Conservation (phyloP, 768 basidiomycete species). For the Trametes coccinea region DNA sequence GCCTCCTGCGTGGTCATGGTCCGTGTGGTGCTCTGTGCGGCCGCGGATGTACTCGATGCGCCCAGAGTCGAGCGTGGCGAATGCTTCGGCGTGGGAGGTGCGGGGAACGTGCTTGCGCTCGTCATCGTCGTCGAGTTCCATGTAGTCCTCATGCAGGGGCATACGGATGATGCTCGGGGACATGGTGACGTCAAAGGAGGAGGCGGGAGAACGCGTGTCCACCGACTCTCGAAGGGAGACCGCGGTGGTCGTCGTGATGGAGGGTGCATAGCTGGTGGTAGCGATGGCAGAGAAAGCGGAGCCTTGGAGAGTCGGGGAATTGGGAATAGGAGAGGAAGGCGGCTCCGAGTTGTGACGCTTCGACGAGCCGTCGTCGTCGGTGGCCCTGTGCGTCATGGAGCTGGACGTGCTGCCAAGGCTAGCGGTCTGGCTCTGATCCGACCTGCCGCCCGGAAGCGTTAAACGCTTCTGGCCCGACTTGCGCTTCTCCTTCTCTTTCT, state of each 20-base stretch:
- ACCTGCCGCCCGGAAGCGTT: not conserved
- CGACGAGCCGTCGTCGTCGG: conserved; percentile 18
- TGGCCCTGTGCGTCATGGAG: conserved; percentile 1
- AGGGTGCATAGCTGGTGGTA: conserved; percentile 16
- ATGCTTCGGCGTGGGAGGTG: conserved; percentile 39
- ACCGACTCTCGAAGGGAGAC: conserved; percentile 5
- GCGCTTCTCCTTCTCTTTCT: conserved; percentile 30
- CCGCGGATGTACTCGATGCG: conserved; percentile 30
- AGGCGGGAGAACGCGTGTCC: conserved; percentile 17
- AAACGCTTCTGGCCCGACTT: conserved; percentile 1
- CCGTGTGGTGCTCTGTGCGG: conserved; percentile 22
- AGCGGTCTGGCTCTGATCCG: conserved; percentile 22
- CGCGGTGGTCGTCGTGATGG: conserved; percentile 13
- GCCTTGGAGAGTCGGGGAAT: conserved; percentile 20
- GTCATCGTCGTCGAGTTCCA: conserved; percentile 28
- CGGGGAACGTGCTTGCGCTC: conserved; percentile 27
- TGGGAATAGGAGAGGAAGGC: conserved; percentile 12
- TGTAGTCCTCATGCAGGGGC: conserved; percentile 8
- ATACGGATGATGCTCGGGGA: conserved; percentile 6
- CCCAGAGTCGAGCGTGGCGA: conserved; percentile 36
- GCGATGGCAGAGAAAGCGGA: conserved; percentile 13
- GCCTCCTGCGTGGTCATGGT: conserved; percentile 22
- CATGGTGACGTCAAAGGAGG: conserved; percentile 9
- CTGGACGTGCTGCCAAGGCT: conserved; percentile 22
- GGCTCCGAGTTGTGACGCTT: conserved; percentile 8